phyloP scores from a whole-genome alignment of 495 filamentous ascomycete genomes.

The Chaetomium tenue region DNA sequence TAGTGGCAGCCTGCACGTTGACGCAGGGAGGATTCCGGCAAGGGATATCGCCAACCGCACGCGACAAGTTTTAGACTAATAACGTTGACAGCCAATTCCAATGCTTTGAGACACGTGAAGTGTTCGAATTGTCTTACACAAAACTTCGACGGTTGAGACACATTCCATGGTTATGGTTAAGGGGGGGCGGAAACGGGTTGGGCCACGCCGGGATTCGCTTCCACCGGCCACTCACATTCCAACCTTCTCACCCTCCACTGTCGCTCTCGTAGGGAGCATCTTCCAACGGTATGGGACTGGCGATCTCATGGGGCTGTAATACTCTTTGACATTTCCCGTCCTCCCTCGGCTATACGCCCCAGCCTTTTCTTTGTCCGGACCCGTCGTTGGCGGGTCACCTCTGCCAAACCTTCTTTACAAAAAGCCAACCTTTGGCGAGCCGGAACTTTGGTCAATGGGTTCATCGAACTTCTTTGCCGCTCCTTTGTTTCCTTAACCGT shows the following conservation, averaged over 20 bases:
- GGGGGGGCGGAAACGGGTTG: conserved; percentile 24
- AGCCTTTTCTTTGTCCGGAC: conserved; percentile 26
- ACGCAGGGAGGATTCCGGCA: conserved; percentile 26
- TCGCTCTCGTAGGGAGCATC: conserved; percentile 16
- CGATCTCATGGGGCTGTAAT: conserved; percentile 24
- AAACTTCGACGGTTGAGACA: conserved; percentile 14
- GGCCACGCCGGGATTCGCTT: conserved; percentile 14
- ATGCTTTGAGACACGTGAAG: conserved; percentile 12
- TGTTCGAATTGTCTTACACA: conserved; percentile 12
- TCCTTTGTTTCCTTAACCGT: conserved; percentile 34
- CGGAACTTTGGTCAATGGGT: conserved; percentile 23
- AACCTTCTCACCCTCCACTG: conserved; percentile 4
- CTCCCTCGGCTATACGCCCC: conserved; percentile 14
- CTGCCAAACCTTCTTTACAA: conserved; percentile 15
- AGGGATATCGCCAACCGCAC: conserved; percentile 24
- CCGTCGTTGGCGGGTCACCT: conserved; percentile 17
- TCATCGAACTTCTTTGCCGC: conserved; percentile 19
- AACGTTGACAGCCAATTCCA: conserved; percentile 3
- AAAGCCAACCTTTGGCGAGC: conserved; percentile 14
- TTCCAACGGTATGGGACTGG: conserved; percentile 25
- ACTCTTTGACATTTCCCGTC: conserved; percentile 25
- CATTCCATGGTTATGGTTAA: conserved; percentile 28
- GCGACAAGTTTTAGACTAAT: conserved; percentile 11
- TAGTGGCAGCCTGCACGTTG: conserved; percentile 10
- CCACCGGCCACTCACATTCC: conserved; percentile 27